Evolutionary conservation across 2,329 filamentous ascomycete species (phyloP).

Genomic region (Cryphonectria japonica): DNA sequence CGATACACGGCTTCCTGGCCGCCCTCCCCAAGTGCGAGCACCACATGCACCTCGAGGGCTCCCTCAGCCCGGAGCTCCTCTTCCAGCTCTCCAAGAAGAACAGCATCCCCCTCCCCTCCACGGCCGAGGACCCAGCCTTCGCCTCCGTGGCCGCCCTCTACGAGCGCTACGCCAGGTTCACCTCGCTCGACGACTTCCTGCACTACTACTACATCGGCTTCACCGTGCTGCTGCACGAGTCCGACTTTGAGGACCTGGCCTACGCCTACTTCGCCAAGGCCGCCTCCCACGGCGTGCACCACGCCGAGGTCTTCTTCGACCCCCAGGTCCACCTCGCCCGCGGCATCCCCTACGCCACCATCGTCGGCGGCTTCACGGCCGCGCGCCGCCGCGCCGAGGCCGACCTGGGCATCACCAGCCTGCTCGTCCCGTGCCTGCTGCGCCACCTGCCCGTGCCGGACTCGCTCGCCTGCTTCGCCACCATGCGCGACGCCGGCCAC

Average conservation of each 20-base stretch:
- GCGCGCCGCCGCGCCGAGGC: constrained; percentile 63
- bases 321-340: constrained; percentile 73
- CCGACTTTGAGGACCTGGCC: constrained; percentile 75
- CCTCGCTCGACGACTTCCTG: constrained; percentile 76
- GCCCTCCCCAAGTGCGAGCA: constrained; percentile 80
- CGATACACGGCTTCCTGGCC: constrained; percentile 62
- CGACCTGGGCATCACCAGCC: constrained; percentile 67
- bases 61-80: constrained; percentile 69
- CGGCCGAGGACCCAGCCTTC: constrained; percentile 63
- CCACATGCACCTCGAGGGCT: constrained; percentile 80
- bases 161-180: constrained; percentile 68
- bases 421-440: constrained; percentile 73
- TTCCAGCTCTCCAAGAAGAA: constrained; percentile 72
- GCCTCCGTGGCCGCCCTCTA: constrained; percentile 61
- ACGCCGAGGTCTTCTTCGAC: constrained; percentile 82
- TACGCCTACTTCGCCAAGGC: constrained; percentile 73
- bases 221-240: constrained; percentile 64
- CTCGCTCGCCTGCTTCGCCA: constrained; percentile 52
- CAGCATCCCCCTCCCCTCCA: constrained; percentile 60
- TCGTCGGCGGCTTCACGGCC: constrained; percentile 65
- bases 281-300: constrained; percentile 65
- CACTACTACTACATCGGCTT: constrained; percentile 80
- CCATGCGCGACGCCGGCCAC: constrained; percentile 47
- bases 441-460: constrained; percentile 67
- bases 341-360: constrained; percentile 64